Conservation (phyloP, 371 early-diverging fungal species). For the Mortierella sp. region DNA sequence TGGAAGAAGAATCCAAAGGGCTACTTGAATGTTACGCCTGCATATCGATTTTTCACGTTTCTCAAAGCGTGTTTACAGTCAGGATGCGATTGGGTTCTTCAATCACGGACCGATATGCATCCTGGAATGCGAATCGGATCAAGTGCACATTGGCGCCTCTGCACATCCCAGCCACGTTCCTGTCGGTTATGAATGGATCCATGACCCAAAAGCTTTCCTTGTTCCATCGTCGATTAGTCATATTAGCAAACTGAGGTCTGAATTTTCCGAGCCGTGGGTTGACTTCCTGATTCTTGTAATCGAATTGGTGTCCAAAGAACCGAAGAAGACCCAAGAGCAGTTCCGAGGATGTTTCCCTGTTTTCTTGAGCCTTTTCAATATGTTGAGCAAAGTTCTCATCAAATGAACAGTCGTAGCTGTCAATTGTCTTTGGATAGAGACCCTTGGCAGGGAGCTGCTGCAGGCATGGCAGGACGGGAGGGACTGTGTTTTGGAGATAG, state of each 20-base stretch:
- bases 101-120: neutral
- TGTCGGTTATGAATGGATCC: conserved; percentile 5
- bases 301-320: conserved; percentile 62
- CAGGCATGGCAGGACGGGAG: conserved; percentile 4
- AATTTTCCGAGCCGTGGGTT: conserved; percentile 58
- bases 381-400: conserved; percentile 13
- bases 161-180: conserved; percentile 18
- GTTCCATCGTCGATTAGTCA: neutral
- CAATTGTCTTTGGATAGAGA: neutral
- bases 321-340: conserved; percentile 72
- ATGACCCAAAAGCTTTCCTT: conserved; percentile 1
- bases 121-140: neutral
- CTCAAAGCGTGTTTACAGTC: too few relatives aligned
- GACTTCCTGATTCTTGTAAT: conserved; percentile 59
- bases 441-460: conserved; percentile 1
- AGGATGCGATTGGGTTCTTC: too few relatives aligned
- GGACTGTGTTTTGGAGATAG: conserved; percentile 23
- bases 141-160: neutral
- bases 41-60: too few relatives aligned
- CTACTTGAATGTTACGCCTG: too few relatives aligned
- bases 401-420: conserved; percentile 3
- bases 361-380: conserved; percentile 56
- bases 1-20: too few relatives aligned
- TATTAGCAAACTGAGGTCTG: neutral
- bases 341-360: conserved; percentile 60